A percentile compares a stretch with the other conserved stretches of the same genome.
Conservation (phyloP, 1,139 yeast genomes). For the Taiozyma sp. region DNA sequence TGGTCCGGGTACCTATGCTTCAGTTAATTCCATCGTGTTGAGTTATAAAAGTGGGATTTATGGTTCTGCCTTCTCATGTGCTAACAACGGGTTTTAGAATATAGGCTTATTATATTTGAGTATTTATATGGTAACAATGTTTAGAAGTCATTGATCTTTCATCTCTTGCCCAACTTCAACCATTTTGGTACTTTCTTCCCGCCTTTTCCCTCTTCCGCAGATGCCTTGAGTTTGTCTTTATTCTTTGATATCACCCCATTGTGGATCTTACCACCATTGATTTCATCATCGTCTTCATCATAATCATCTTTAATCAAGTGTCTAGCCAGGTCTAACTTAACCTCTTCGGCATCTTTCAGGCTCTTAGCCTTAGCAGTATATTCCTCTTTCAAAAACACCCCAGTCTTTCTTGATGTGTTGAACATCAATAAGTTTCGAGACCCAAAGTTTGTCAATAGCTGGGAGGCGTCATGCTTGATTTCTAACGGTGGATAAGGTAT, state of each 20-base stretch:
- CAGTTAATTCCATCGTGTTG: constrained; percentile 45
- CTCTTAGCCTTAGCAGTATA: constrained; percentile 29
- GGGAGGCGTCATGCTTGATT: constrained; percentile 21
- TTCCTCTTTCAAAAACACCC: constrained; percentile 27
- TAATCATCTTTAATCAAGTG: constrained; percentile 25
- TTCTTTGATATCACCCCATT: constrained; percentile 18
- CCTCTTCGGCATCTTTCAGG: constrained; percentile 33
- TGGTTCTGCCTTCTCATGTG: constrained; percentile 48
- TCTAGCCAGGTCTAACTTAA: constrained; percentile 33
- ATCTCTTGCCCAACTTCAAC: constrained; percentile 32
- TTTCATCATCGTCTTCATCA: constrained; percentile 7
- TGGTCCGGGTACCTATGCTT: constrained; percentile 55
- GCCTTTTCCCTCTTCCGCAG: neutral
- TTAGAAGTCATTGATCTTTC: neutral
- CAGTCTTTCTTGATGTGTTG: constrained; percentile 14
- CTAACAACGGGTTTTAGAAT: constrained; percentile 33
- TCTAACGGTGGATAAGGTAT: constrained; percentile 38
- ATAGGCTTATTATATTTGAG: neutral
- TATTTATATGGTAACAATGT: neutral
- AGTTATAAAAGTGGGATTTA: constrained; percentile 42
- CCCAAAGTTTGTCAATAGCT: constrained; percentile 23
- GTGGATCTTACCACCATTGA: constrained; percentile 7
- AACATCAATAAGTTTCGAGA: constrained; percentile 30
- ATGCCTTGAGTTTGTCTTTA: neutral
- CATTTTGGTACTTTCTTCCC: constrained; percentile 31